These are phyloP conservation scores for Pichia sp. DNA, from an alignment of 1,139 yeast genomes.

Conservation along the genomic window DNA sequence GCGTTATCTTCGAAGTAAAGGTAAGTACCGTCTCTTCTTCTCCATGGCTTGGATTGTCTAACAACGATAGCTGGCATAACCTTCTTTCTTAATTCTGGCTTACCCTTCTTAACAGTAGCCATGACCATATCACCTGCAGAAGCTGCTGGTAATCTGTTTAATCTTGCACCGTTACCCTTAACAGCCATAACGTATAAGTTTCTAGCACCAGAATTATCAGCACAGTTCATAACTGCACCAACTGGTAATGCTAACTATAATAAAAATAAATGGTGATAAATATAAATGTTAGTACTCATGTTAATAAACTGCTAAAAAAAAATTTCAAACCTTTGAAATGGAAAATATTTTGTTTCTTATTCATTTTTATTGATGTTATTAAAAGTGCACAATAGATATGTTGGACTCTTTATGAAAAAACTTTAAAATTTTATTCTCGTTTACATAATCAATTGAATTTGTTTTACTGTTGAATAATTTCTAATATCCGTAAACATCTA, in stretches of 20 bases:
- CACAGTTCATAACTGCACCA: slow-evolving; percentile 99
- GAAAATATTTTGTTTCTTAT: too few relatives aligned
- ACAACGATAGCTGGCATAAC: slow-evolving; percentile 99
- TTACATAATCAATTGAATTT: too few relatives aligned
- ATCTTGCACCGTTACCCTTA: slow-evolving; percentile 99
- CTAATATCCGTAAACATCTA: too few relatives aligned
- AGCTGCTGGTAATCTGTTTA: slow-evolving; percentile 99
- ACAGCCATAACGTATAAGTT: slow-evolving; percentile 98
- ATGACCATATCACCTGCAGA: slow-evolving; percentile 99
- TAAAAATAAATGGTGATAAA: slow-evolving; percentile 1
- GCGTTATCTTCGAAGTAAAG: slow-evolving; percentile 99
- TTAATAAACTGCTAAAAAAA: too few relatives aligned
- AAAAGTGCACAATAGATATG: too few relatives aligned
- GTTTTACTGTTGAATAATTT: too few relatives aligned
- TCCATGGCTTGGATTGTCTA: slow-evolving; percentile 99
- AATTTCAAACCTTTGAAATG: too few relatives aligned
- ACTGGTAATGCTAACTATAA: slow-evolving; percentile 93
- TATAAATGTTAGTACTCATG: slow-evolving; percentile 19
- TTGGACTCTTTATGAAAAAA: too few relatives aligned
- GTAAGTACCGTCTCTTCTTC: slow-evolving; percentile 99
- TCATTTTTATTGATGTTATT: too few relatives aligned
- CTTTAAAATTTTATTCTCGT: too few relatives aligned
- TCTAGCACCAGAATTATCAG: slow-evolving; percentile 99
- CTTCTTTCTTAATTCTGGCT: slow-evolving; percentile 99
- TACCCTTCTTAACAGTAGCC: slow-evolving; percentile 99